These are phyloP conservation scores for Pholiota molesta DNA, from an alignment of 768 basidiomycete genomes.

Conservation along the genomic window DNA sequence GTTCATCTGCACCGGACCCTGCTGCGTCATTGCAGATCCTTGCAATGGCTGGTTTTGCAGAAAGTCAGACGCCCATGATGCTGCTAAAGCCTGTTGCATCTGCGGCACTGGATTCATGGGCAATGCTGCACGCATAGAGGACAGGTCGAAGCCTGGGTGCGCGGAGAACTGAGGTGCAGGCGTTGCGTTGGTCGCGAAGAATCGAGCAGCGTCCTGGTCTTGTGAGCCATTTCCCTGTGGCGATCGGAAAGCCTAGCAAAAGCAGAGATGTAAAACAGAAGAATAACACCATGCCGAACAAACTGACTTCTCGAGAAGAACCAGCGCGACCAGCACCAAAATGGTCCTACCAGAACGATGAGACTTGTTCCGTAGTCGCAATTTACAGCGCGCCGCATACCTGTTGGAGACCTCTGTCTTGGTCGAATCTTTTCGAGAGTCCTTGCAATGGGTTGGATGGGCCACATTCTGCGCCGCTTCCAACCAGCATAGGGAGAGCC, in stretches of 20 bases:
- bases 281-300: neutral
- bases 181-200: constrained; percentile 52
- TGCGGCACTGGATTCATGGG: constrained; percentile 34
- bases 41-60: constrained; percentile 38
- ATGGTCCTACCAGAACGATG: constrained; percentile 56
- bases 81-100: constrained; percentile 28
- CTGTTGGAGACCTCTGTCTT: constrained; percentile 79
- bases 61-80: constrained; percentile 71
- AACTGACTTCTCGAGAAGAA: constrained; percentile 62
- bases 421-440: constrained; percentile 78
- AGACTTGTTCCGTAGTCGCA: constrained; percentile 17
- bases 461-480: constrained; percentile 79
- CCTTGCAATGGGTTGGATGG: constrained; percentile 83
- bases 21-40: constrained; percentile 18
- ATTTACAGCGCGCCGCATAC: constrained; percentile 37
- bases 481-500: constrained; percentile 81
- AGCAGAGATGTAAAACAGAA: constrained; percentile 2
- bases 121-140: constrained; percentile 53
- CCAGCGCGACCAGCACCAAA: constrained; percentile 63
- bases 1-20: constrained; percentile 10
- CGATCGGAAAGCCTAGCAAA: constrained; percentile 62
- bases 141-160: constrained; percentile 57
- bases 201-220: constrained; percentile 70
- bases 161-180: constrained; percentile 37
- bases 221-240: constrained; percentile 45